Evolutionary conservation across 2,329 filamentous ascomycete genomes (phyloP), one percentile per base, ranked within the genome.

Genomic region (Trichoderma sp.): DNA sequence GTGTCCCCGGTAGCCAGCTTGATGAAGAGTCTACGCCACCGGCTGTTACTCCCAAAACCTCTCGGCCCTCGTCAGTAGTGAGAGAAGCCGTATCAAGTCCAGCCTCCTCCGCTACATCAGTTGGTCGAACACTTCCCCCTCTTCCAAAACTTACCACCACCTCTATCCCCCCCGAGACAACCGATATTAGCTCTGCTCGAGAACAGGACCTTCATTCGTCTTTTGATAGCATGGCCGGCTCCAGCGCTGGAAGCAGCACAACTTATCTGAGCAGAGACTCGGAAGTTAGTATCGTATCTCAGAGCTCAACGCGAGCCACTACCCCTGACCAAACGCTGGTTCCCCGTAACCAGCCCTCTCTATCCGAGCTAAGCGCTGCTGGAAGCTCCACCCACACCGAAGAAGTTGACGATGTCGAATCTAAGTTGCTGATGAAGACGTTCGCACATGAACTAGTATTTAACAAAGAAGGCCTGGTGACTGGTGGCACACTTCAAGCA

Each of bases 401-500:
- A 31, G 93, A 95, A 69, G 84, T 87, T 14, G 90, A 93, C 43
- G 94, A 97, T 60, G 88, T 91, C 0, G 95, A 97, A 77, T 91
- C 88, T 5, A 91, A 91, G 75, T 83, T 97, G n/a, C 83, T 97
- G n/a, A 92, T 94, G 77, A 96, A 92, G 81, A 97, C 94, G 0
- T 97, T 88, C 76, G 93, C 93, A 0, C 92, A 97, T 76, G 95
- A 99, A 77, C 85, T 99, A 59, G 89, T 97, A 76, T 91, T 92
- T 78, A 97, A 96, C 82, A 96, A 96, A 79, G 95, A 98, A 73
- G 94, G 95, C 1, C 92, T 97, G 71, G 91, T 99, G n/a, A 92
- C 92, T 53, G 96, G 96, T 58, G 96, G 96, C 16, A 96, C 94
- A 3, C 86, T 99, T 14, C 89, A 92, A 5, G 96, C 96, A 2